A percentile compares a stretch with the other conserved stretches of the same genome.
phyloP scores from a whole-genome alignment of 306 rosid species.

The Corylus americana region DNA sequence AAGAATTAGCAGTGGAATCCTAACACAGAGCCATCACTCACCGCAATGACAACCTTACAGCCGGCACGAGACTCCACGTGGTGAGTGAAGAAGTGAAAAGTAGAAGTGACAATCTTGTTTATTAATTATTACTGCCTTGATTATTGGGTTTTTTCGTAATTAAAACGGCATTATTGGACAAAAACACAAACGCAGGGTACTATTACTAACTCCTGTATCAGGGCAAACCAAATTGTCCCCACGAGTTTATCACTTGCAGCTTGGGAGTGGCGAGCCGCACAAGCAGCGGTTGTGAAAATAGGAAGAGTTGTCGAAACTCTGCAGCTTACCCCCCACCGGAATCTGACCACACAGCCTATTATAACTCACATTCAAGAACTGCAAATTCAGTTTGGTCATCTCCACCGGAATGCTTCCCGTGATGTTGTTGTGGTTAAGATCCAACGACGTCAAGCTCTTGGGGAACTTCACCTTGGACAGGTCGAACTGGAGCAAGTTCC shows the following conservation, averaged over 20 bases:
- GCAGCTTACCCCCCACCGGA: slow-evolving; percentile 62
- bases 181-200: background rate
- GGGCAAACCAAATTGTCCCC: background rate
- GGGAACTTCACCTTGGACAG: slow-evolving; percentile 45
- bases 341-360: slow-evolving; percentile 66
- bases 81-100: slow-evolving; percentile 77
- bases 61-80: slow-evolving; percentile 55
- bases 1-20: slow-evolving; percentile 72
- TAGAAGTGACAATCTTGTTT: too few relatives aligned
- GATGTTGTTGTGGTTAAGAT: slow-evolving; percentile 62
- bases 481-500: slow-evolving; percentile 59
- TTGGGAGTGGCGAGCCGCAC: slow-evolving; percentile 60
- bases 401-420: slow-evolving; percentile 48
- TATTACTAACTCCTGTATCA: background rate
- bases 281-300: slow-evolving; percentile 63
- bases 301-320: slow-evolving; percentile 38
- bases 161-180: background rate
- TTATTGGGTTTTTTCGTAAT: too few relatives aligned
- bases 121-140: background rate
- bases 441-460: slow-evolving; percentile 45
- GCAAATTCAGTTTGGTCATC: slow-evolving; percentile 45
- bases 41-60: slow-evolving; percentile 62
- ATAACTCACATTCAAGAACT: slow-evolving; percentile 61
- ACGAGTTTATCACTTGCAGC: slow-evolving; percentile 36
- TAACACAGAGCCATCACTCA: slow-evolving; percentile 73